These are phyloP conservation scores for Fusarium algeriense DNA, from an alignment of 2,329 filamentous ascomycete species.

Conservation along the genomic window DNA sequence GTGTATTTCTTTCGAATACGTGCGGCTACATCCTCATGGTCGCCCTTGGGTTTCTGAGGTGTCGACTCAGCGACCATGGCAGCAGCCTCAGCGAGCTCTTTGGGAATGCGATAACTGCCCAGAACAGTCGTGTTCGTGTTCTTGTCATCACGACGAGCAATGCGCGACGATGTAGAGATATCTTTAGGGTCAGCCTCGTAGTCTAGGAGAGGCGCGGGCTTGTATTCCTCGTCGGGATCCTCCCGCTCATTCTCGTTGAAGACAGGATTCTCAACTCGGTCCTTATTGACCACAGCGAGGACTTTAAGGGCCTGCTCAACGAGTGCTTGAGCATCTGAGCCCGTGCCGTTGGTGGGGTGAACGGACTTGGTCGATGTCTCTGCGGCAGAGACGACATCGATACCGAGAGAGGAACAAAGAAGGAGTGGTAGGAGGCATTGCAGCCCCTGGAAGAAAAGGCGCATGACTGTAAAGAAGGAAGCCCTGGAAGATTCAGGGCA, in stretches of 20 bases:
- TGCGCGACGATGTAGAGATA: neutral
- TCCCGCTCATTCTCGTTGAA: conserved; percentile 20
- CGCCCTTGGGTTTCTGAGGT: conserved; percentile 13
- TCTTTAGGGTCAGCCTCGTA: conserved; percentile 12
- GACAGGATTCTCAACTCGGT: conserved; percentile 17
- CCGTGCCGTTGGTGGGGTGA: neutral
- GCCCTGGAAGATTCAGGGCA: neutral
- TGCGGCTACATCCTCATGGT: conserved; percentile 12
- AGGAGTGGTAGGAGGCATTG: neutral
- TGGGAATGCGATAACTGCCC: conserved; percentile 16
- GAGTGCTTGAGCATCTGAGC: conserved; percentile 14
- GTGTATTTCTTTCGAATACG: conserved; percentile 17
- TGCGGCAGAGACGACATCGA: conserved; percentile 13
- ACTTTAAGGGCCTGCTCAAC: conserved; percentile 15
- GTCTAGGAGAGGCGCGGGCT: conserved; percentile 18
- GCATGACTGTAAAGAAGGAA: neutral
- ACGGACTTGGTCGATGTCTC: conserved; percentile 4
- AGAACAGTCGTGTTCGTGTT: conserved; percentile 1
- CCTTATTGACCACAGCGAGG: conserved; percentile 17
- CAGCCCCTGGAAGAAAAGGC: neutral
- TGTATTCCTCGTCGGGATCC: conserved; percentile 17
- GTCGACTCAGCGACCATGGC: conserved; percentile 16
- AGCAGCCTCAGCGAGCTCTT: conserved; percentile 20
- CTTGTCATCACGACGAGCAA: conserved; percentile 8
- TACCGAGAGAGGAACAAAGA: neutral